Evolutionary conservation across 768 basidiomycete genomes (phyloP), one percentile per base, ranked within the genome.

Genomic region (Asterophora lycoperdoides): DNA sequence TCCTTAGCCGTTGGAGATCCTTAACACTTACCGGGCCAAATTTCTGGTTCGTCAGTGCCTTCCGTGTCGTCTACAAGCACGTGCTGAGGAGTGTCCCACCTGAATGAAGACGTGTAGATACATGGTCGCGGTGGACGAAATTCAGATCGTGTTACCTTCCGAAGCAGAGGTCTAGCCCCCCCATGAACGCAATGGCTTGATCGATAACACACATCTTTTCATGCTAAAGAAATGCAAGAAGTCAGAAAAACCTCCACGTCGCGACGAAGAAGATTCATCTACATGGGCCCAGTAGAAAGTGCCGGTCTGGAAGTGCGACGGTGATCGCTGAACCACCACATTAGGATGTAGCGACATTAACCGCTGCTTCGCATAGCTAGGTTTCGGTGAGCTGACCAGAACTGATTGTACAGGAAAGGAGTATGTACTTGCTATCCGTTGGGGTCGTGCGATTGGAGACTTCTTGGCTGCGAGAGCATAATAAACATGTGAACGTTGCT

Each of bases 201-300:
- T 99, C 96, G 52, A 99, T 89, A 11, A 97, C 93, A 61, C 95
- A 98, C 54, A 99, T 63, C 63, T 99, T 99, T 74, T 99, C 96
- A 66, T 98, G 96, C 91, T 94, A 49, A 8, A 50, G 8, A 13
- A 13, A 19, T 15, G 32, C 44, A 51, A 39, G 10, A 40, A 19
- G 40, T 49, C 18, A 56, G 53, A 37, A 33, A 19, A 33, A 5
- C 15, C 5, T 14, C 23, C 23, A 35, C 23, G 14, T 10, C 28
- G 26, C 20, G n/a, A 15, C 6, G 26, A 47, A 41, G 26, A 9
- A 45, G 40, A 49, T 18, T 41, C 29, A 68, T 85, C 57, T 60
- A 95, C 93, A 69, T 98, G 96, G 20, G 95, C 94, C 96, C 96
- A 99, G 63, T 96, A 94, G 64, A 95, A 93, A 2, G 93, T 98